Base-by-base conservation (phyloP, 208 protist genomes). In the Zelonia costaricensis region DNA sequence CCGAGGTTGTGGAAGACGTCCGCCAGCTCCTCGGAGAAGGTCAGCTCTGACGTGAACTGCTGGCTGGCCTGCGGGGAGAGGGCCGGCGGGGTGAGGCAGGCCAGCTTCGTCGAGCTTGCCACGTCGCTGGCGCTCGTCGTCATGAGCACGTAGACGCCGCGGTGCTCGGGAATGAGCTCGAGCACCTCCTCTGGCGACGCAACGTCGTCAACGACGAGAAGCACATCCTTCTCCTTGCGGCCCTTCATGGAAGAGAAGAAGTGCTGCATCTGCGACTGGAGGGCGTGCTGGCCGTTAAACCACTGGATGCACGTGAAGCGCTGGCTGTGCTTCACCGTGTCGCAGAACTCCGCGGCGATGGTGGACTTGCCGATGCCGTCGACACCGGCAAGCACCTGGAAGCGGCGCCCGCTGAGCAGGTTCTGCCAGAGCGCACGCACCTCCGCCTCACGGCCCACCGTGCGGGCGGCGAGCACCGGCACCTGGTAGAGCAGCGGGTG, bases 251-350 rank as follows among this genome's bases (percentile, higher is more conserved):
- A 78, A n/a, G 71, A 47, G 28, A 93, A 80, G 56, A 93, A 89
- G 13, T 88, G 63, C 59, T 76, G 20, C 23, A 96, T 43, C 36
- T 84, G 69, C 54, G 67, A 59, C 1, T 25, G 28, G 31, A 76
- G 45, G 12, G 58, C 43, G 18, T 77, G 60, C 36, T 74, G 67
- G 7, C 67, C 78, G 60, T 86, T 81, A 55, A 93, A 88, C 87
- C 90, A 96, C 60, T 88, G 86, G 57, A 96, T 90, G 71, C 90
- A 96, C 4, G 84, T 84, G 55, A 96, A 96, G 9, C 86, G 82
- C 22, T 74, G 69, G 52, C 84, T 91, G 23, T 81, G 82, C 13
- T 76, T 63, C 27, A 75, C 86, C 1, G 79, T 64, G 27, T 93
- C 83, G 52, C 85, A 92, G 43, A 96, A 93, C 64, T 92, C 86